Evolutionary conservation across 306 rosid species (phyloP), one percentile per base, ranked within the genome.

Genomic region (Gastrolobium villosum): DNA sequence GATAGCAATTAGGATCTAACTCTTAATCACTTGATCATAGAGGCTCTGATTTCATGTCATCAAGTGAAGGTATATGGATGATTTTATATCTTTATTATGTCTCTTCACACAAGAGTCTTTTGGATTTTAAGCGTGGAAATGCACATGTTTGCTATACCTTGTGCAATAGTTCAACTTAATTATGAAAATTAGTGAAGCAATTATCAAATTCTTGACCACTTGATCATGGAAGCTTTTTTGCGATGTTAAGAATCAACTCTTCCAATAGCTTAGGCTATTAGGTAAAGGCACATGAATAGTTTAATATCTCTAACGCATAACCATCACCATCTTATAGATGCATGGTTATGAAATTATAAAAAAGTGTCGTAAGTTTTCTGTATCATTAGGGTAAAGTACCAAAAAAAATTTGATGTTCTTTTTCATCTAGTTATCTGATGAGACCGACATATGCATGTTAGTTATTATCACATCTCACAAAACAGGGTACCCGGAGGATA

Each of bases 291-390:
- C 65, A 31, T 59, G 13, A 31, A 59, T 31, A 15, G 15, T 10
- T 31, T 31, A 31, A 32, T 4, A 31, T 59, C 36, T 20, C 26
- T 20, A 20, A 20, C 26, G 26, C 26, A 20, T 20, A 0, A 0
- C 1, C 26, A 20, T 2, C 56, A 31, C 10, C 60, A 13, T 55
- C 65, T 74, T 11, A 14, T 26, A 15, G n/a, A 28, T 2, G 61
- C 52, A 49, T 63, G 59, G 57, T 31, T 75, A 9, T 14, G 44
- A 52, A 76, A 37, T 37, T 52, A 28, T 28, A 35, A 50, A 9
- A 4, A 53, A 3, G 26, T 20, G 26, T 20, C 26, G 1, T 20
- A 20, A 20, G 56, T 44, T 66, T 44, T 39, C 15, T 46, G 4
- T 30, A 13, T 43, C 10, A 10, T 41, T 41, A 43, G 52, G 37